Base-by-base conservation (phyloP, 768 basidiomycete genomes). In the Podaxis mareebaensis region DNA sequence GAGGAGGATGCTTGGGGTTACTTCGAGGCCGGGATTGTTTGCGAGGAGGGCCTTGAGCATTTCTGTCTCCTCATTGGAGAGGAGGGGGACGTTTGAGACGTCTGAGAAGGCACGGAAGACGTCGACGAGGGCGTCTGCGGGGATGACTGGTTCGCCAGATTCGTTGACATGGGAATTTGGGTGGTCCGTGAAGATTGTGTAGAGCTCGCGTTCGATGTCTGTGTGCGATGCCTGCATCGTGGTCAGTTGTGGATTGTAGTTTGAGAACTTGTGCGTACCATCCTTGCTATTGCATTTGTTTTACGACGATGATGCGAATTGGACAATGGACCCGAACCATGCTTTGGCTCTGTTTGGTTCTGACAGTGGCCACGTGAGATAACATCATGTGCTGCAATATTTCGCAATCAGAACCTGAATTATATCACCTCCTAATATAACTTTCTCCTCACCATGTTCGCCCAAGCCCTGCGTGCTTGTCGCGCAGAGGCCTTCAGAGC, bases 41-140 rank as follows among this genome's bases (percentile, higher is more conserved):
- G 77, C 81, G 55, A 92, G 77, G 53, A 93, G 75, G 11, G 74
- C 67, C 53, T 84, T 82, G 63, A 94, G 81, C 78, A 83, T 77
- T 22, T 77, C 78, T 67, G 85, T 80, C 73, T 94, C 93, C 24
- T 86, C 80, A 42, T 79, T 77, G 10, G 82, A 79, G 67, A 95
- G 77, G n/a, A 93, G 83, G 66, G 89, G 82, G 20, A 81, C 77
- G 15, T 42, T 76, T 70, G 86, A 86, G 4, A 82, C 73, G 33
- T 86, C 78, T 3, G 85, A 84, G 68, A 90, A 90, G 15, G 83
- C 78, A 51, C 82, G 80, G 49, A 93, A 82, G 33, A 93, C 83
- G 68, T 91, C 88, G 38, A 88, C 80, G 40, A 93, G 83, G n/a
- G 82, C 83, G 65, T 85, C 82, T 49, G 84, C 91, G 12, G 91